Evolutionary conservation across 306 rosid genomes (phyloP), one percentile per base, ranked within the genome.

Genomic region (Potentilla sterilis): DNA sequence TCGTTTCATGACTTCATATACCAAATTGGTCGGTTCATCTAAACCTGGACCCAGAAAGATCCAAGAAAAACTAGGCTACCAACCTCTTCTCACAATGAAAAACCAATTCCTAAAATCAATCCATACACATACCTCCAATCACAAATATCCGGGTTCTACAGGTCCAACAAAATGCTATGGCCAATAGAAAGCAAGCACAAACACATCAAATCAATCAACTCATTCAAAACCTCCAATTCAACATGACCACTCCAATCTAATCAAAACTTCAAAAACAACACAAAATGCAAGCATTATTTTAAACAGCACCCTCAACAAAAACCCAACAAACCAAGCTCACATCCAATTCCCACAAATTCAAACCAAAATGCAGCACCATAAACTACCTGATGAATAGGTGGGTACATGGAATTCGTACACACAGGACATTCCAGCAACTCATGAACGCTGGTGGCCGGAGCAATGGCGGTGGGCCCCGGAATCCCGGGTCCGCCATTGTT

Each of bases 321-420:
- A 41, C 14, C 80, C 42, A 66, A 54, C 67, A 21, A 13, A 37
- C 4, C 54, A 18, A 14, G 11, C 12, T n/a, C 67, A 21, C 7
- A 48, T 7, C 54, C 18, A 21, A 19, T 7, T 14, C 2, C 13
- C 68, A 13, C 59, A 55, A 15, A 42, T 7, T 15, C 7, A 62
- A 32, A 16, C 12, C 7, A 52, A 28, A 40, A 77, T 13, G 64
- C 44, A 68, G 69, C 72, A 49, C 7, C 34, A 5, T 79, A 21
- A 61, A 61, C 67, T 59, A 89, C 98, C 98, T 93, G 98, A 75
- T 93, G 98, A 35, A 93, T 93, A 49, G 98, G 98, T 19, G 98
- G 98, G 78, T 91, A 93, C 98, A 93, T 93, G 71, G 98, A 93
- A 84, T 93, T 93, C 63, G 98, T 93, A 73, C 98, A 93, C 7